Evolutionary conservation across 495 filamentous ascomycete species (phyloP).

Genomic region (Pyrenopolyporus hunteri): DNA sequence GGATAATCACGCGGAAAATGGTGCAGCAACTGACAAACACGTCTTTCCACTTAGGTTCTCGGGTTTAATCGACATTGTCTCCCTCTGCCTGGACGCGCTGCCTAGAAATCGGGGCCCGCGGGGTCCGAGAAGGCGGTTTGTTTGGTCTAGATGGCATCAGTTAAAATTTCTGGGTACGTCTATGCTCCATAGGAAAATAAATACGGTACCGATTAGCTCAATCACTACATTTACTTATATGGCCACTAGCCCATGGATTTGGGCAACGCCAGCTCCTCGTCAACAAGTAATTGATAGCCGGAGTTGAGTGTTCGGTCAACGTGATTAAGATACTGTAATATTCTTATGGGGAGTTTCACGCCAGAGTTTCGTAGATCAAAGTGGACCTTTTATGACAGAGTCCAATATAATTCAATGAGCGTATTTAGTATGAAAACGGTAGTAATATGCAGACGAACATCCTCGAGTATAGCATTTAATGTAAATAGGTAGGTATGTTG

Average conservation of each 20-base stretch:
- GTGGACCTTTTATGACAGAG: too few species aligned
- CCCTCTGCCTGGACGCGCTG: background rate
- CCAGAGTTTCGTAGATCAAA: too few species aligned
- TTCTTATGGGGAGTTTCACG: too few species aligned
- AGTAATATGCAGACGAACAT: too few species aligned
- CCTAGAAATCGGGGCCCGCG: slow-evolving; percentile 26
- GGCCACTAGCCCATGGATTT: background rate
- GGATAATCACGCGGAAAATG: background rate
- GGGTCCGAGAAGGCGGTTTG: slow-evolving; percentile 1
- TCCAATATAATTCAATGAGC: too few species aligned
- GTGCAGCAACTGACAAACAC: background rate
- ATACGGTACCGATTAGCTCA: slow-evolving; percentile 6
- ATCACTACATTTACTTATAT: slow-evolving; percentile 3
- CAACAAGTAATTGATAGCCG: background rate
- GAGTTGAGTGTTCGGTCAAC: too few species aligned
- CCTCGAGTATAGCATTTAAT: too few species aligned
- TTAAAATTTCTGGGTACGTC: background rate
- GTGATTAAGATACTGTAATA: too few species aligned
- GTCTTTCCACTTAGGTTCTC: background rate
- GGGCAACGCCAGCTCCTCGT: background rate
- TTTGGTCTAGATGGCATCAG: slow-evolving; percentile 7
- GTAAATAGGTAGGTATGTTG: too few species aligned
- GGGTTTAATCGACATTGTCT: slow-evolving; percentile 22
- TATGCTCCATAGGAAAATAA: background rate
- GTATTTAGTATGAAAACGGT: too few species aligned